Conservation (phyloP, 495 filamentous ascomycete genomes). For the Bacidia gigantensis region DNA sequence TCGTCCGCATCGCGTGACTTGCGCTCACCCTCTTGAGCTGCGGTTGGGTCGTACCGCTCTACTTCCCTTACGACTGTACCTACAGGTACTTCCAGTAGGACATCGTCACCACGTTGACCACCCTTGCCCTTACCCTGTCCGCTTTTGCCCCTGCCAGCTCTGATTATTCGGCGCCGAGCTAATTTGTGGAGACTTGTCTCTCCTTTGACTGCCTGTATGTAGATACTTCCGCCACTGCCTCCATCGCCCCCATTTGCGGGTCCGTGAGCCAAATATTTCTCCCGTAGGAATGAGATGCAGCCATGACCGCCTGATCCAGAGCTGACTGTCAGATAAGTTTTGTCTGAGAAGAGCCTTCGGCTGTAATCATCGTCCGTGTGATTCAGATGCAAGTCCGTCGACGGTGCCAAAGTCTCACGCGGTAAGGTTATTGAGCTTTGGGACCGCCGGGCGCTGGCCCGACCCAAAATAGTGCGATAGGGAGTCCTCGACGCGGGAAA, state of each 20-base stretch:
- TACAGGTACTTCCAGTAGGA: constrained; percentile 80
- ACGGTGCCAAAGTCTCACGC: constrained; percentile 15
- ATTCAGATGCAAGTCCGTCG: constrained; percentile 48
- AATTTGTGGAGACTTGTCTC: constrained; percentile 90
- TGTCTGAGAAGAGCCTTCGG: constrained; percentile 70
- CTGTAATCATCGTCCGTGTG: constrained; percentile 71
- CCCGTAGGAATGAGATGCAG: constrained; percentile 83
- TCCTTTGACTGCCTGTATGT: constrained; percentile 83
- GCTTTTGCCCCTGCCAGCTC: constrained; percentile 67
- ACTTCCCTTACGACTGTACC: constrained; percentile 84
- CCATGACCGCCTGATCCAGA: constrained; percentile 77
- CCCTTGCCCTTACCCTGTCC: constrained; percentile 73
- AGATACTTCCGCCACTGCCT: constrained; percentile 78
- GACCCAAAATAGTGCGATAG: constrained; percentile 25
- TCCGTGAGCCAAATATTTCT: constrained; percentile 73
- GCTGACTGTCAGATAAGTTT: constrained; percentile 58
- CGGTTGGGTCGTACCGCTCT: constrained; percentile 58
- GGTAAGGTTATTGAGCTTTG: not conserved
- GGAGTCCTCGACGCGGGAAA: too few species aligned
- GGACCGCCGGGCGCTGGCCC: not conserved
- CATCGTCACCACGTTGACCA: constrained; percentile 70
- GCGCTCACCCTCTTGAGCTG: constrained; percentile 38
- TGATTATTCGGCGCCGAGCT: constrained; percentile 57
- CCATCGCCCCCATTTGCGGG: constrained; percentile 97
- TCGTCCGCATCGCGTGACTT: constrained; percentile 18